phyloP scores from a whole-genome alignment of 1,284 basidiomycete genomes.

The Neolentinus lepideus region DNA sequence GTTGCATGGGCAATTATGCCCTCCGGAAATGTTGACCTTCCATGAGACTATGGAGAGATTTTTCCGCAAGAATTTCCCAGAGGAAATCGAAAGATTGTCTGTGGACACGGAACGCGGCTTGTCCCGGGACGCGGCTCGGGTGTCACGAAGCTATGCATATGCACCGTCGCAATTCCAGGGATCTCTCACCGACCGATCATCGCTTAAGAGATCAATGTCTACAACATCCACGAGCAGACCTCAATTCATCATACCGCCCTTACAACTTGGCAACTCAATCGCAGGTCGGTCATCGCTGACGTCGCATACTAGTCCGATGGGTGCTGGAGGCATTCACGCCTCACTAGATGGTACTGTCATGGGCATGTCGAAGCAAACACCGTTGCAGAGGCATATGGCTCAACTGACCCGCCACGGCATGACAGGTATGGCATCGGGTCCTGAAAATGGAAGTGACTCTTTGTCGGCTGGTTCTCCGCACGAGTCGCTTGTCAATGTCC shows the following conservation, averaged over 20 bases:
- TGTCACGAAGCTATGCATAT: slow-evolving; percentile 22
- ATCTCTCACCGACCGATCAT: slow-evolving; percentile 36
- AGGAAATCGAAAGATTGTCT: slow-evolving; percentile 73
- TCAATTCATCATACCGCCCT: slow-evolving; percentile 36
- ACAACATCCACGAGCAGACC: slow-evolving; percentile 29
- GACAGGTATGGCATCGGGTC: slow-evolving; percentile 68
- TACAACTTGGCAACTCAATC: slow-evolving; percentile 32
- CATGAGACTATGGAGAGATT: slow-evolving; percentile 86
- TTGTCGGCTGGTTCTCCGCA: slow-evolving; percentile 58
- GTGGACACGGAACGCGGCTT: slow-evolving; percentile 23
- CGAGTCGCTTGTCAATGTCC: slow-evolving; percentile 65
- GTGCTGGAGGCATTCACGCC: slow-evolving; percentile 5
- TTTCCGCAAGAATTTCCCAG: slow-evolving; percentile 85
- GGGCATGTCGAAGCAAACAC: slow-evolving; percentile 51
- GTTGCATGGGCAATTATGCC: slow-evolving; percentile 78
- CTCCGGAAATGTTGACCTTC: slow-evolving; percentile 84
- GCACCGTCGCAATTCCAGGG: slow-evolving; percentile 29
- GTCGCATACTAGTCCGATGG: neutral
- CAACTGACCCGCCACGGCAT: slow-evolving; percentile 75
- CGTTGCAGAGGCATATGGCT: slow-evolving; percentile 68
- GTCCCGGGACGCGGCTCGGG: neutral
- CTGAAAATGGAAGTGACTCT: slow-evolving; percentile 54
- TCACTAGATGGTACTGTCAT: slow-evolving; percentile 13
- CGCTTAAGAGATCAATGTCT: slow-evolving; percentile 27
- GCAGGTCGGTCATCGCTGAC: neutral